phyloP scores from a whole-genome alignment of 2,329 filamentous ascomycete genomes.

The Fusarium nelsonii region DNA sequence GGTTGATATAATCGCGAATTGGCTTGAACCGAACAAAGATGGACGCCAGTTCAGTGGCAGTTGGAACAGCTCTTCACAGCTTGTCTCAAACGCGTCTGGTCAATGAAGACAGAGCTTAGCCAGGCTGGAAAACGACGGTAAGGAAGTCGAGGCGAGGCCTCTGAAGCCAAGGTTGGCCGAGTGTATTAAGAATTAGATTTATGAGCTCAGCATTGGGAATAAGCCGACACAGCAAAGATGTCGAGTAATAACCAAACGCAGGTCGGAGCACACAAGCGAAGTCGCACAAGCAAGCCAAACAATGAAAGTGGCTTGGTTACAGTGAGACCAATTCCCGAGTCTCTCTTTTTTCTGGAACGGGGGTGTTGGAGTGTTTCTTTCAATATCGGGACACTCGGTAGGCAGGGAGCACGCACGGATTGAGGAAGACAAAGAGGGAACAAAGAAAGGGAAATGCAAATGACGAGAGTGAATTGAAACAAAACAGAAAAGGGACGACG shows the following conservation, averaged over 20 bases:
- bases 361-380: constrained; percentile 24
- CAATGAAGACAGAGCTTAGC: constrained; percentile 12
- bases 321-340: constrained; percentile 27
- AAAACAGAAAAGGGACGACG: constrained; percentile 15
- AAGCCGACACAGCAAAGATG: constrained; percentile 41
- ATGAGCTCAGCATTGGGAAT: constrained; percentile 46
- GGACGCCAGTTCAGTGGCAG: constrained; percentile 16
- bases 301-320: constrained; percentile 40
- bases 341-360: constrained; percentile 32
- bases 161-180: constrained; percentile 32
- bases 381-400: constrained; percentile 18
- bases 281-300: constrained; percentile 28
- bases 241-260: constrained; percentile 37
- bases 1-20: constrained; percentile 25
- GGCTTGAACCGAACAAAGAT: constrained; percentile 17
- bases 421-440: constrained; percentile 20
- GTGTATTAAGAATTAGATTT: constrained; percentile 51
- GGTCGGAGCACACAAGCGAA: constrained; percentile 35
- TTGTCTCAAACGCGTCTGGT: constrained; percentile 39
- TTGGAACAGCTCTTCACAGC: constrained; percentile 37
- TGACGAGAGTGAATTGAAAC: constrained; percentile 18
- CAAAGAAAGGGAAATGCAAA: constrained; percentile 19
- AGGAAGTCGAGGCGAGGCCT: constrained; percentile 24
- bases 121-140: neutral
- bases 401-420: constrained; percentile 4